phyloP scores from a whole-genome alignment of 2,329 filamentous ascomycete genomes.

The Xylariaceae sp. region DNA sequence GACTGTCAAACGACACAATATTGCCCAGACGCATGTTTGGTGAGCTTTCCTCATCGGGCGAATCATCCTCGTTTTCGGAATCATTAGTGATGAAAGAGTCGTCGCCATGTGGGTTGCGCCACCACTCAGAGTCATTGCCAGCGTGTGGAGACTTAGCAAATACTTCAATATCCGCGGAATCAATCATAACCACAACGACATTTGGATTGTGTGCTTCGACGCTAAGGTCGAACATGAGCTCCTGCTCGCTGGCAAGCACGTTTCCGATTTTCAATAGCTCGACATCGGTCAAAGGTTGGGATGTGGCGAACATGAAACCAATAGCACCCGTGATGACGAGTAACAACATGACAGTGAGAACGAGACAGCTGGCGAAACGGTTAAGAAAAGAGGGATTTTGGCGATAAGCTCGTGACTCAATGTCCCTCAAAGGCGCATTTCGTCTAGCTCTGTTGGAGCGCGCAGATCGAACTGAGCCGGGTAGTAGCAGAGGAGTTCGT shows the following conservation, averaged over 20 bases:
- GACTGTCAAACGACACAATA: slow-evolving; percentile 81
- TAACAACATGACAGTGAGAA: slow-evolving; percentile 77
- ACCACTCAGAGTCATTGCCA: slow-evolving; percentile 63
- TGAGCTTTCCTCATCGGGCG: slow-evolving; percentile 53
- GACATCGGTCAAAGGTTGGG: slow-evolving; percentile 78
- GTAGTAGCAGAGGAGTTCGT: slow-evolving; percentile 71
- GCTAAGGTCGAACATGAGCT: slow-evolving; percentile 88
- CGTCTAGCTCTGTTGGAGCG: slow-evolving; percentile 57
- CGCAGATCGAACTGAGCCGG: slow-evolving; percentile 52
- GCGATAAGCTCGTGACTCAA: slow-evolving; percentile 69
- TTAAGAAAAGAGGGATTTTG: slow-evolving; percentile 60
- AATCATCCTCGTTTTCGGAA: slow-evolving; percentile 34
- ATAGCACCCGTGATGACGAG: slow-evolving; percentile 81
- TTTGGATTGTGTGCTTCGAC: slow-evolving; percentile 91
- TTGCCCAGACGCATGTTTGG: slow-evolving; percentile 91
- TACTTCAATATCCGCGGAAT: slow-evolving; percentile 83
- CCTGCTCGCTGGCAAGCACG: slow-evolving; percentile 88
- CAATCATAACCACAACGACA: slow-evolving; percentile 79
- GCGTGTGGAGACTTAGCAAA: slow-evolving; percentile 93
- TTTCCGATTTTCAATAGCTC: slow-evolving; percentile 78
- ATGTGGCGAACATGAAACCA: slow-evolving; percentile 86
- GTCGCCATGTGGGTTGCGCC: slow-evolving; percentile 40
- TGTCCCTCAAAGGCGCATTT: slow-evolving; percentile 54
- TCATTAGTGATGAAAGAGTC: slow-evolving; percentile 32
- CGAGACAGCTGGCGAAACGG: slow-evolving; percentile 79